Conservation (phyloP, 2,329 filamentous ascomycete genomes). For the Davidsoniella neocaledoniae region DNA sequence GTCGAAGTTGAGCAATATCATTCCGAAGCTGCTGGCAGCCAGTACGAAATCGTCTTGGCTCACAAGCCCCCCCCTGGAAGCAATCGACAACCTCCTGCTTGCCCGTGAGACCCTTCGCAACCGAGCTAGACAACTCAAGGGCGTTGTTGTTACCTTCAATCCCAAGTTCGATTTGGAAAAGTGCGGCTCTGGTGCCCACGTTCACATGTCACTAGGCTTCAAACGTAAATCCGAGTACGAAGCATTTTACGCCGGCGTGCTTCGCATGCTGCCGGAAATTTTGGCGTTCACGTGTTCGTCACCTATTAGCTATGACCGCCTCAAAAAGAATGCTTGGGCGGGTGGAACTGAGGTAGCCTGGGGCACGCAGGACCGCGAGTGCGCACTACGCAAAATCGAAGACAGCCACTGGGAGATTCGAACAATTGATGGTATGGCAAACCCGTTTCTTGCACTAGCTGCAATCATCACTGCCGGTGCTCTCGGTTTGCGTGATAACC, state of each 20-base stretch:
- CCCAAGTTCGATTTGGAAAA: constrained; percentile 46
- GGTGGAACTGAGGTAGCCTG: constrained; percentile 66
- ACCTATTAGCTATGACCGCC: constrained; percentile 49
- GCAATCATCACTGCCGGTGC: constrained; percentile 20
- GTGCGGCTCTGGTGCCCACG: constrained; percentile 50
- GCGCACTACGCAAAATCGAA: constrained; percentile 50
- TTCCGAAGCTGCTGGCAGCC: constrained; percentile 53
- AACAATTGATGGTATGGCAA: constrained; percentile 61
- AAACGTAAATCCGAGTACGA: neutral
- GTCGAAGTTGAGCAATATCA: constrained; percentile 60
- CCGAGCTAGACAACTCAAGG: constrained; percentile 39
- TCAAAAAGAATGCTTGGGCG: constrained; percentile 54
- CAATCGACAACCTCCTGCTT: constrained; percentile 56
- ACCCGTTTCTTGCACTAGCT: constrained; percentile 48
- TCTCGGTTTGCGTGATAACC: neutral
- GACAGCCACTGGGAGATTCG: constrained; percentile 63
- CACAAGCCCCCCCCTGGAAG: constrained; percentile 44
- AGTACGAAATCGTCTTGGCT: constrained; percentile 62
- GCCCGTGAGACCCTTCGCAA: constrained; percentile 52
- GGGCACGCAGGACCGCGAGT: constrained; percentile 69
- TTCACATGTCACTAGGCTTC: constrained; percentile 44
- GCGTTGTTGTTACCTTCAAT: constrained; percentile 53
- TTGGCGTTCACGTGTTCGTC: constrained; percentile 52
- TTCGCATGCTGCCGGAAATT: constrained; percentile 49
- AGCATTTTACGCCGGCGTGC: constrained; percentile 55